Percentiles rank a stretch among this genome's conserved stretches.
These are phyloP conservation scores for Melaleuca alternifolia DNA, from an alignment of 345 rosid species.

Conservation along the genomic window DNA sequence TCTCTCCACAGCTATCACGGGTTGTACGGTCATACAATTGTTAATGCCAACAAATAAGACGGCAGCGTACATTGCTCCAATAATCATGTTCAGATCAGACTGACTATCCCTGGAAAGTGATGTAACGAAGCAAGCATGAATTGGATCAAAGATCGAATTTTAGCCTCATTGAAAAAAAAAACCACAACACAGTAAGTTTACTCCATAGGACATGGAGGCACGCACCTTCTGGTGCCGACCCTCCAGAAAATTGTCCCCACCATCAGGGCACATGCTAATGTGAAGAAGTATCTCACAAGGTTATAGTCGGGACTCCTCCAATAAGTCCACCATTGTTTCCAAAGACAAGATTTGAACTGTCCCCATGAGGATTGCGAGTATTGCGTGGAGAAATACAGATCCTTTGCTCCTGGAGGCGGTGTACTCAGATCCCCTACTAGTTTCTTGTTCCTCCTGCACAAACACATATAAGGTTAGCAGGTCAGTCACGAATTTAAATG, in stretches of 20 bases:
- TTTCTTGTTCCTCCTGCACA: constrained; percentile 15
- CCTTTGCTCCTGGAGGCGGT: constrained; percentile 25
- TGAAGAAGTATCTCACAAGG: constrained; percentile 22
- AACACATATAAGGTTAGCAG: neutral
- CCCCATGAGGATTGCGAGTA: constrained; percentile 25
- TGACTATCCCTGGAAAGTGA: constrained; percentile 21
- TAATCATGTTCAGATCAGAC: constrained; percentile 42
- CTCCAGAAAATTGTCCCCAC: constrained; percentile 26
- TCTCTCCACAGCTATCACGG: constrained; percentile 57
- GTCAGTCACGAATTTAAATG: neutral
- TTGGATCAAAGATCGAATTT: neutral
- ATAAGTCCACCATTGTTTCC: constrained; percentile 35
- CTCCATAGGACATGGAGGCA: neutral
- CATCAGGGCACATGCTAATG: constrained; percentile 14
- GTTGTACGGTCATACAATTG: constrained; percentile 59
- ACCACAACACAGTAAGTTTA: neutral
- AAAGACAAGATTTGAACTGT: constrained; percentile 28
- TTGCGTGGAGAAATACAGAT: constrained; percentile 14
- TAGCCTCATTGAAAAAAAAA: neutral
- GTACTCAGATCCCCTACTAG: constrained; percentile 12
- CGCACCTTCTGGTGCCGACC: constrained; percentile 18
- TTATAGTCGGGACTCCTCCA: constrained; percentile 39
- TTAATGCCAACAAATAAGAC: constrained; percentile 57
- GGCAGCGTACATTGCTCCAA: constrained; percentile 62
- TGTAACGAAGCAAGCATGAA: neutral